A percentile compares a stretch with the other conserved stretches of the same genome.
These are phyloP conservation scores for Chaetothyriales sp. DNA, from an alignment of 2,329 filamentous ascomycete species.

Conservation along the genomic window DNA sequence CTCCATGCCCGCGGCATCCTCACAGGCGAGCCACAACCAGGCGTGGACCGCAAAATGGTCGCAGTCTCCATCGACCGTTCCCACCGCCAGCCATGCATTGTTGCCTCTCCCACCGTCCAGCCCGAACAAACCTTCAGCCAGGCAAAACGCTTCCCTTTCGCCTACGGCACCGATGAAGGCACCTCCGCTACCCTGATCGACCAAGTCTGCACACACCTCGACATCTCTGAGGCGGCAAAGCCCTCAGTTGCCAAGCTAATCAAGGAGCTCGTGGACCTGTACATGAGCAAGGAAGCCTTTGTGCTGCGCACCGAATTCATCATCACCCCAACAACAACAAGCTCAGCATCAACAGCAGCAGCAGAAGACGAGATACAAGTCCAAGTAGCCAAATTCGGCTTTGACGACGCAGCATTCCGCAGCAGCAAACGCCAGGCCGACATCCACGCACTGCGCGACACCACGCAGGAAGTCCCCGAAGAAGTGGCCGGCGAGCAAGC, in stretches of 20 bases:
- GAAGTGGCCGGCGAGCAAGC: slow-evolving; percentile 50
- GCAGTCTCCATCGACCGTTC: slow-evolving; percentile 52
- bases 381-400: slow-evolving; percentile 43
- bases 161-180: slow-evolving; percentile 38
- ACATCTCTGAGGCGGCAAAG: slow-evolving; percentile 34
- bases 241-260: slow-evolving; percentile 36
- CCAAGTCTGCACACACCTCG: slow-evolving; percentile 33
- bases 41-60: slow-evolving; percentile 35
- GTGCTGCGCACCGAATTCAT: slow-evolving; percentile 39
- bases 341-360: slow-evolving; percentile 14
- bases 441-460: slow-evolving; percentile 43
- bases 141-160: slow-evolving; percentile 45
- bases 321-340: slow-evolving; percentile 19
- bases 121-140: slow-evolving; percentile 28
- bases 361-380: slow-evolving; percentile 35
- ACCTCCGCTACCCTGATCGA: slow-evolving; percentile 30
- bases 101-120: slow-evolving; percentile 40
- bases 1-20: slow-evolving; percentile 38
- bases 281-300: slow-evolving; percentile 50
- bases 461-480: slow-evolving; percentile 35
- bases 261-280: slow-evolving; percentile 41
- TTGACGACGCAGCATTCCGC: slow-evolving; percentile 55
- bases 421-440: slow-evolving; percentile 46
- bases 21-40: slow-evolving; percentile 25
- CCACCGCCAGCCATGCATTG: slow-evolving; percentile 46